A percentile compares a stretch with the other conserved stretches of the same genome.
Conservation (phyloP, 371 early-diverging fungal species). For the Circinella umbellata region DNA sequence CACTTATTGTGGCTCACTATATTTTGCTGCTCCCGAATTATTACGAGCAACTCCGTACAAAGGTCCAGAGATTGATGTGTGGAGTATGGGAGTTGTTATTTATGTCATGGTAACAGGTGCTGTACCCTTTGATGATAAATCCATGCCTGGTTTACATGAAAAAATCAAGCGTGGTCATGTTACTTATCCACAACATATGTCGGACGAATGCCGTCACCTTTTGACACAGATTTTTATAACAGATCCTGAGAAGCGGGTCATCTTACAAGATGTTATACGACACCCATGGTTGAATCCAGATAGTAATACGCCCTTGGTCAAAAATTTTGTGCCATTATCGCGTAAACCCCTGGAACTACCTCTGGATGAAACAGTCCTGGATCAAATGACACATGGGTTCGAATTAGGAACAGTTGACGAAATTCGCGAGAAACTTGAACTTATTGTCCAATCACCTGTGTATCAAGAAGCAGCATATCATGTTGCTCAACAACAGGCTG, state of each 20-base stretch:
- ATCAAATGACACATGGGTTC: slow-evolving; percentile 81
- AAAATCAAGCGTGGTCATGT: slow-evolving; percentile 90
- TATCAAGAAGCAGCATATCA: slow-evolving; percentile 36
- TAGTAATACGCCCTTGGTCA: slow-evolving; percentile 61
- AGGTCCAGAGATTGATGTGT: slow-evolving; percentile 96
- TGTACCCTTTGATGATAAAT: slow-evolving; percentile 97
- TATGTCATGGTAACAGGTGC: slow-evolving; percentile 94
- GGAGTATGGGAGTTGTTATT: slow-evolving; percentile 96
- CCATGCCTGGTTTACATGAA: slow-evolving; percentile 89
- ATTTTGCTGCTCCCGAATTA: slow-evolving; percentile 98
- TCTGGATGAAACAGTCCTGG: slow-evolving; percentile 73
- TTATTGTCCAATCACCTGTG: slow-evolving; percentile 52
- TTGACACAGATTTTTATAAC: slow-evolving; percentile 81
- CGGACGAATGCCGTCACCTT: slow-evolving; percentile 77
- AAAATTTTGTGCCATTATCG: slow-evolving; percentile 66
- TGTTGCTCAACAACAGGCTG: slow-evolving; percentile 24
- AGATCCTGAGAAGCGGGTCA: slow-evolving; percentile 75
- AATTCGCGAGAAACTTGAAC: slow-evolving; percentile 60
- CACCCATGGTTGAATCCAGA: slow-evolving; percentile 89
- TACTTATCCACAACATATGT: slow-evolving; percentile 83
- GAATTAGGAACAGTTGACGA: slow-evolving; percentile 82
- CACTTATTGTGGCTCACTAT: slow-evolving; percentile 95
- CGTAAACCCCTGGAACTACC: slow-evolving; percentile 71
- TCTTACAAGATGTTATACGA: slow-evolving; percentile 73
- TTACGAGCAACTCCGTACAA: slow-evolving; percentile 86